Percentiles rank a stretch among this genome's conserved stretches.
phyloP scores from a whole-genome alignment of 768 basidiomycete genomes.

The Auricularia sp. region DNA sequence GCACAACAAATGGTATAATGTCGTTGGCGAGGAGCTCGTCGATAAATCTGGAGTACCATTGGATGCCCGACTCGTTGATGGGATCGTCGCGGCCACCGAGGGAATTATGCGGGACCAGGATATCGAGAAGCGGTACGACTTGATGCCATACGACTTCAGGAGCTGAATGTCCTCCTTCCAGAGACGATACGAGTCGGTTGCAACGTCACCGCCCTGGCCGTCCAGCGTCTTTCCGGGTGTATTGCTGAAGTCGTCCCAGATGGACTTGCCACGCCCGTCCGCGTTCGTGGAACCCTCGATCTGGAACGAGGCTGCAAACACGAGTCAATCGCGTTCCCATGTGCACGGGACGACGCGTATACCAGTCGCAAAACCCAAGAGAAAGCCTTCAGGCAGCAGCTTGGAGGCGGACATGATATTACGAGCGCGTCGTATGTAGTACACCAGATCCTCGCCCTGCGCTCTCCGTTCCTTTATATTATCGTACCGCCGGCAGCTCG shows the following conservation, averaged over 20 bases:
- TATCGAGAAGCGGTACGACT: slow-evolving; percentile 67
- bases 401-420: slow-evolving; percentile 19
- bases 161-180: slow-evolving; percentile 62
- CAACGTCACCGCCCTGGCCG: slow-evolving; percentile 56
- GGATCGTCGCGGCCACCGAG: slow-evolving; percentile 65
- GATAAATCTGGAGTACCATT: slow-evolving; percentile 62
- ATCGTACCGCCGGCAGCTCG: slow-evolving; percentile 12
- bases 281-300: slow-evolving; percentile 57
- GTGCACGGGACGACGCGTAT: slow-evolving; percentile 16
- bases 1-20: slow-evolving; percentile 58
- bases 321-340: background rate
- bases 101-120: slow-evolving; percentile 72
- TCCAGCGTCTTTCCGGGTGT: slow-evolving; percentile 60
- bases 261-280: slow-evolving; percentile 55
- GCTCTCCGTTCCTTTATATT: slow-evolving; percentile 22
- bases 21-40: slow-evolving; percentile 53
- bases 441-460: slow-evolving; percentile 12
- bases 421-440: slow-evolving; percentile 2
- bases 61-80: slow-evolving; percentile 57
- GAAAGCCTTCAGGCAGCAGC: slow-evolving; percentile 44
- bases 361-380: slow-evolving; percentile 69
- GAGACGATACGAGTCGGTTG: slow-evolving; percentile 59
- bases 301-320: slow-evolving; percentile 52
- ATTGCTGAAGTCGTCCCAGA: slow-evolving; percentile 68
- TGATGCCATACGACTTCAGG: slow-evolving; percentile 53